Evolutionary conservation across 495 filamentous ascomycete species (phyloP).

Genomic region (Hypoxylon intermedium): DNA sequence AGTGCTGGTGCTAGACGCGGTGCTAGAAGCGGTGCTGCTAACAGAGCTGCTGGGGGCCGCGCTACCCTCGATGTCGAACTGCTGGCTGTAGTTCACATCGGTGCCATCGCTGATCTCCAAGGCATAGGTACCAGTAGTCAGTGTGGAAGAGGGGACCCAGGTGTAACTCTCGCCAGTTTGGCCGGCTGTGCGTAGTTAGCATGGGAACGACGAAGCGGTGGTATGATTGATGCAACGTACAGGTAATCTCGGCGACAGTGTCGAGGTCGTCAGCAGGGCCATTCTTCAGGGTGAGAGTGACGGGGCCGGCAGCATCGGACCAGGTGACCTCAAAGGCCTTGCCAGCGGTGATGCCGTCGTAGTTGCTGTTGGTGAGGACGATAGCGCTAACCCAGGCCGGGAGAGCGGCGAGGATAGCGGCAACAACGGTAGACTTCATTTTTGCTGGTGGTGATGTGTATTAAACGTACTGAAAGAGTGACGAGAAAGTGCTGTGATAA

Average conservation of each 20-base stretch:
- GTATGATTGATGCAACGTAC: no score
- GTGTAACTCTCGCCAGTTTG: constrained; percentile 44
- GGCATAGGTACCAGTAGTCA: constrained; percentile 53
- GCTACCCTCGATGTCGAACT: constrained; percentile 45
- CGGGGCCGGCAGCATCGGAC: constrained; percentile 45
- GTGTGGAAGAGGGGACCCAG: constrained; percentile 41
- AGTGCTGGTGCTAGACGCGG: constrained; percentile 17
- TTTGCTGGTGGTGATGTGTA: constrained; percentile 37
- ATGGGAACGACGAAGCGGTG: no score
- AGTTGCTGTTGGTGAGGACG: constrained; percentile 52
- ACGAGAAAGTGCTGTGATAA: constrained; percentile 21
- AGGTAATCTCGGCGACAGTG: constrained; percentile 42
- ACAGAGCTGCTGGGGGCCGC: constrained; percentile 30
- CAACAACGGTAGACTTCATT: constrained; percentile 53
- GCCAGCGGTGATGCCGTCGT: constrained; percentile 44
- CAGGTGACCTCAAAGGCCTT: constrained; percentile 53
- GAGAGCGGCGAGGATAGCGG: constrained; percentile 47
- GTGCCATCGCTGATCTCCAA: constrained; percentile 49
- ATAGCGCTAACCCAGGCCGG: constrained; percentile 48
- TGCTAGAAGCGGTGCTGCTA: constrained; percentile 30
- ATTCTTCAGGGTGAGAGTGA: constrained; percentile 49
- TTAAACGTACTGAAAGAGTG: constrained; percentile 36
- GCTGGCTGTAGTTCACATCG: constrained; percentile 52
- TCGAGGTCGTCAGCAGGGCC: constrained; percentile 46
- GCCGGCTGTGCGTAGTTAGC: constrained; percentile 39